Percentiles rank a stretch among this genome's conserved stretches.
Conservation (phyloP, 257 asterid genomes). For the Plantago ovata region DNA sequence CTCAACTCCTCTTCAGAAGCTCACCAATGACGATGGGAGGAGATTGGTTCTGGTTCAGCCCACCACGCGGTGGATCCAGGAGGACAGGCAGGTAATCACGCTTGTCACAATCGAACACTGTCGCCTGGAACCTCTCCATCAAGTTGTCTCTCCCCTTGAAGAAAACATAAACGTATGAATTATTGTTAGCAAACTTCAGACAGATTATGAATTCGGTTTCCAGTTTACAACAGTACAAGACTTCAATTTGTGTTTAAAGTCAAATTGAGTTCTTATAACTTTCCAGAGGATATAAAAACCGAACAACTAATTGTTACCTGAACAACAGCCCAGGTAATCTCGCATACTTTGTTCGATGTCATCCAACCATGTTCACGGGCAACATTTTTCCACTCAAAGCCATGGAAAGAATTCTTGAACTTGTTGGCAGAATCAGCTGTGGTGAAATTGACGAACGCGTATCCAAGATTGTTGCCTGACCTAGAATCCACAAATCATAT, state of each 20-base stretch:
- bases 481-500: background rate
- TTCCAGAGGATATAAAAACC: too few relatives aligned
- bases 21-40: slow-evolving; percentile 29
- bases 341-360: slow-evolving; percentile 32
- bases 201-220: too few relatives aligned
- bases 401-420: slow-evolving; percentile 20
- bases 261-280: too few relatives aligned
- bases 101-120: slow-evolving; percentile 20
- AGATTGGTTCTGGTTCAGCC: slow-evolving; percentile 24
- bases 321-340: slow-evolving; percentile 41
- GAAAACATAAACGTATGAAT: background rate
- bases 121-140: slow-evolving; percentile 9
- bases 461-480: slow-evolving; percentile 33
- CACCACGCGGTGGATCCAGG: slow-evolving; percentile 37
- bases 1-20: background rate
- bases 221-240: too few relatives aligned
- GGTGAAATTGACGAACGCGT: slow-evolving; percentile 50
- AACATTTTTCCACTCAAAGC: slow-evolving; percentile 28
- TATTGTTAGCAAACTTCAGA: too few relatives aligned
- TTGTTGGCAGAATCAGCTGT: slow-evolving; percentile 20
- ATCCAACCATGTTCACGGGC: background rate
- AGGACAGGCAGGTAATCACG: slow-evolving; percentile 36
- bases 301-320: slow-evolving; percentile 29
- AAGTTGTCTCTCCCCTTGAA: slow-evolving; percentile 29
- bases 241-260: too few relatives aligned